phyloP scores from a whole-genome alignment of 1,284 basidiomycete genomes.

The Macrocystidia cucumis region DNA sequence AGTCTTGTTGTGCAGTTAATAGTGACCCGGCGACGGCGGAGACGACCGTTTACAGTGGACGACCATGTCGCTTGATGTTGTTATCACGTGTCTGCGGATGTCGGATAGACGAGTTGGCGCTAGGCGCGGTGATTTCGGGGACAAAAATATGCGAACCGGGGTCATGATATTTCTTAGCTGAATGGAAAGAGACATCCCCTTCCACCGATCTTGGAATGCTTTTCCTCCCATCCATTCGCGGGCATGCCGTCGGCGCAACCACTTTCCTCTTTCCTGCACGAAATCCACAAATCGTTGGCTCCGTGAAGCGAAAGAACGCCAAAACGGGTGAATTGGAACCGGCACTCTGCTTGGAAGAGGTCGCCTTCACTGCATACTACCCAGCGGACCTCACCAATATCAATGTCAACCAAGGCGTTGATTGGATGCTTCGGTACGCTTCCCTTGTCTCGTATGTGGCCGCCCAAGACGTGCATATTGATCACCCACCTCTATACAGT shows the following conservation, averaged over 20 bases:
- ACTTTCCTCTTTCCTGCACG: constrained; percentile 39
- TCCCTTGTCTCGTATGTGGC: neutral
- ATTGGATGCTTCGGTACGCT: constrained; percentile 46
- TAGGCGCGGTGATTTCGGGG: no score
- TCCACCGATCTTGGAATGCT: no score
- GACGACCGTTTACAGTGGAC: no score
- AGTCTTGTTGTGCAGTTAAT: no score
- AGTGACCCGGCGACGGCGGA: no score
- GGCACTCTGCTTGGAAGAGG: constrained; percentile 44
- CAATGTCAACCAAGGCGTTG: constrained; percentile 27
- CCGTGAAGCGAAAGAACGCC: constrained; percentile 19
- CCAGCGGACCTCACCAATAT: constrained; percentile 32
- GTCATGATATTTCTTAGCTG: no score
- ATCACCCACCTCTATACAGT: constrained; percentile 15
- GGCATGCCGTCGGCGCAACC: constrained; percentile 43
- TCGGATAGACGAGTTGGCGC: no score
- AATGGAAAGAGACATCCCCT: no score
- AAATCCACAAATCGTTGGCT: constrained; percentile 30
- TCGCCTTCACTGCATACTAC: constrained; percentile 54
- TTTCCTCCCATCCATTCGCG: constrained; percentile 32
- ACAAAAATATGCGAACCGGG: no score
- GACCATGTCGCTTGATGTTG: no score
- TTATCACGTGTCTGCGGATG: no score
- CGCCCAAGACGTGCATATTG: no score
- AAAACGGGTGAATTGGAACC: constrained; percentile 16